phyloP scores from a whole-genome alignment of 441 rosid genomes.

The Iberis amara region DNA sequence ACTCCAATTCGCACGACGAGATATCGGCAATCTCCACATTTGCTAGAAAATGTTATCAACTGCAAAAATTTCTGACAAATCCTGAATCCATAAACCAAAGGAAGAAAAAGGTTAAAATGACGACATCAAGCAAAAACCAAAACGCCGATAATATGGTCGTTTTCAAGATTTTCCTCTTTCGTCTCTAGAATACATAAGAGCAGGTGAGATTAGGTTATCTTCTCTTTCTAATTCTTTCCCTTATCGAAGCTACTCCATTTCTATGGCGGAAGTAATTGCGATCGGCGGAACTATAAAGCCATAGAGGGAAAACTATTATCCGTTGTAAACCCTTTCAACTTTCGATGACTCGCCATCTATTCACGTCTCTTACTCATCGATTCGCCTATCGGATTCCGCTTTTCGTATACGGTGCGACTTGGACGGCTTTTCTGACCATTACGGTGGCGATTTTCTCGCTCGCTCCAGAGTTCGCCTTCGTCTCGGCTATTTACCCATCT shows the following conservation, averaged over 20 bases:
- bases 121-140: no score
- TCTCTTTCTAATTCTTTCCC: slow-evolving; percentile 22
- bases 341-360: slow-evolving; percentile 36
- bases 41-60: no score
- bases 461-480: slow-evolving; percentile 74
- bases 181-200: background rate
- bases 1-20: no score
- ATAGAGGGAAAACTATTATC: background rate
- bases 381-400: slow-evolving; percentile 49
- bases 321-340: background rate
- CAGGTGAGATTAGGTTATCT: slow-evolving; percentile 34
- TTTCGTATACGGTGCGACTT: slow-evolving; percentile 59
- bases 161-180: no score
- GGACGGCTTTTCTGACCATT: slow-evolving; percentile 62
- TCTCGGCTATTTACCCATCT: slow-evolving; percentile 53
- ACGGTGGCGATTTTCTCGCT: slow-evolving; percentile 78
- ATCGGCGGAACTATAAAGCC: background rate
- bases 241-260: slow-evolving; percentile 24
- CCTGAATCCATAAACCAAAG: no score
- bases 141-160: no score
- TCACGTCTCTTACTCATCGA: slow-evolving; percentile 38
- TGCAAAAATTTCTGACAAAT: no score
- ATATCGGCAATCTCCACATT: no score
- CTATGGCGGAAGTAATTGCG: slow-evolving; percentile 2
- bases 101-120: no score